These are phyloP conservation scores for Clonostachys solani DNA, from an alignment of 2,329 filamentous ascomycete species.

Conservation along the genomic window DNA sequence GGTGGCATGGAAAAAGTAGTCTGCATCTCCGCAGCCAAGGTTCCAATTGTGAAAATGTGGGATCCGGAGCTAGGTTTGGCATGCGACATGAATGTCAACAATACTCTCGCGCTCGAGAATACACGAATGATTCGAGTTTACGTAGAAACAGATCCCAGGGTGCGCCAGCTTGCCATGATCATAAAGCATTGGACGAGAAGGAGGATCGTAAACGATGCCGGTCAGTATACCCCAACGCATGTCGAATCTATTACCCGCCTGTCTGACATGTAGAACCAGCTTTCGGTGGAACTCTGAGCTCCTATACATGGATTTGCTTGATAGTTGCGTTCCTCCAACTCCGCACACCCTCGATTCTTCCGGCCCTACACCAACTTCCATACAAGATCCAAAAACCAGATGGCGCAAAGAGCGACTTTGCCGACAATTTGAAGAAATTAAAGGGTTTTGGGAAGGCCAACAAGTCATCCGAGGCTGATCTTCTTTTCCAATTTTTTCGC, in stretches of 20 bases:
- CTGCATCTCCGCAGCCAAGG: slow-evolving; percentile 91
- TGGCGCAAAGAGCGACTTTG: slow-evolving; percentile 72
- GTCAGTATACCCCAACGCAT: slow-evolving; percentile 46
- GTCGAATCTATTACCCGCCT: neutral
- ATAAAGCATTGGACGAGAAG: slow-evolving; percentile 96
- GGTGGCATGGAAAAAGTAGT: slow-evolving; percentile 97
- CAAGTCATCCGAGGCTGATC: slow-evolving; percentile 73
- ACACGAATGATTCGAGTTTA: slow-evolving; percentile 98
- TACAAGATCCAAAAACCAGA: slow-evolving; percentile 48
- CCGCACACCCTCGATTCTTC: slow-evolving; percentile 77
- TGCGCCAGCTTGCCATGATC: slow-evolving; percentile 91
- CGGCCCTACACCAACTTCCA: slow-evolving; percentile 71
- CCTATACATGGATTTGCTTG: slow-evolving; percentile 99
- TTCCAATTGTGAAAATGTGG: slow-evolving; percentile 98
- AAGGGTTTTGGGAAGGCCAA: slow-evolving; percentile 73
- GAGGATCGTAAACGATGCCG: slow-evolving; percentile 92
- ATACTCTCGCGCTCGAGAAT: slow-evolving; percentile 89
- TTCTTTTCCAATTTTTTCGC: slow-evolving; percentile 95
- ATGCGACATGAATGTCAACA: slow-evolving; percentile 99
- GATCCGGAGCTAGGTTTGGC: slow-evolving; percentile 86
- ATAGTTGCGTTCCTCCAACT: slow-evolving; percentile 95
- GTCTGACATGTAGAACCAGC: slow-evolving; percentile 45
- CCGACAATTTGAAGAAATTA: slow-evolving; percentile 76
- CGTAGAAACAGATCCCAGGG: slow-evolving; percentile 85
- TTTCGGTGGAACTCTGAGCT: slow-evolving; percentile 90